Evolutionary conservation across 1,284 basidiomycete species (phyloP), one percentile per base, ranked within the genome.

Genomic region (Puccinia brachypodii): DNA sequence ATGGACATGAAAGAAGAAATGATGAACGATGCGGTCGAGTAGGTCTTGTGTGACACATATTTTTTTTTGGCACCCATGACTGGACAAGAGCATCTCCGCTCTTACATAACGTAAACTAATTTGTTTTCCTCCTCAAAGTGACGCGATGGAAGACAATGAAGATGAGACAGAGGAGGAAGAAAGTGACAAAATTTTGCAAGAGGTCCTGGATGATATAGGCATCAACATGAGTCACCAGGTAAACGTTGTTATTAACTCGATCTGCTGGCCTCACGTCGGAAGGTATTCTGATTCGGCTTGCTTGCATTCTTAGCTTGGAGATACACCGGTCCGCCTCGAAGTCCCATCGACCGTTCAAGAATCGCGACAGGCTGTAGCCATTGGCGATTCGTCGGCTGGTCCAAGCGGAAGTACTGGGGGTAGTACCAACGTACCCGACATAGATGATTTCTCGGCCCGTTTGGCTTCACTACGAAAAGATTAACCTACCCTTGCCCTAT

Each of bases 1-100:
- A 99, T 99, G 97, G 96, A 99, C 87, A 99, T 99, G 97, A 99
- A 98, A 88, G 97, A 98, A 88, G 96, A 98, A 87, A 97, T 99
- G 93, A 99, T 99, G 96, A 94, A 93, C 53, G 97, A 99, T 83
- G 93, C 96, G 0, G 93, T 99, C 11, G 97, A 99, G 78, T 81
- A 50, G 7, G 78, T 64, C 40, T 3, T n/a, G 31, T 33, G 22
- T 47, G 1, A 50, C 33, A 38, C 50, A n/a, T n/a, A n/a, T 72
- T 53, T 44, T 28, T 22, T 47, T n/a, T 40, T 25, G 3, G 9
- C 4, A 3, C 44, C n/a, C 31, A 19, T 33, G 31, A 1, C 22
- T 69, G 66, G 68, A 33, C 6, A 50, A 7, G 22, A 7, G 22
- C 42, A 16, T 50, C 28, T 53, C 33, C 6, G 13, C 19, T 22